phyloP scores from a whole-genome alignment of 176 grass and related monocot species.

The Oryza meyeriana region DNA sequence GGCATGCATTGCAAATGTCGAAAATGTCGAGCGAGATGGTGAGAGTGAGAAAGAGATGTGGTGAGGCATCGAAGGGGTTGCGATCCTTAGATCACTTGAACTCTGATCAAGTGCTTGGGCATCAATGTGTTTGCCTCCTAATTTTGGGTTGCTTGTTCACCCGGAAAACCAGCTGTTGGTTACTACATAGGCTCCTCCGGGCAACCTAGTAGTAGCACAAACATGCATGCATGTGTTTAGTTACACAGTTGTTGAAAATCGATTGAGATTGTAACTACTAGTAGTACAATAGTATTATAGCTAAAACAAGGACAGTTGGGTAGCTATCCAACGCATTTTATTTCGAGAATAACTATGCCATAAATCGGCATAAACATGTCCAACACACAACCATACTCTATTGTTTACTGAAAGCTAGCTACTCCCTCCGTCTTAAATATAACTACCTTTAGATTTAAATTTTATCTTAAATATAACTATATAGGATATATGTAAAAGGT shows the following conservation, averaged over 20 bases:
- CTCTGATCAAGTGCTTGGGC: neutral
- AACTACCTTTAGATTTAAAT: no score
- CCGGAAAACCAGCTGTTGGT: neutral
- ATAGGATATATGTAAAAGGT: no score
- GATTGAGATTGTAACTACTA: neutral
- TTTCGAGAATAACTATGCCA: neutral
- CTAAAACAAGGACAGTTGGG: neutral
- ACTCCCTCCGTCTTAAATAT: no score
- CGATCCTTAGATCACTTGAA: neutral
- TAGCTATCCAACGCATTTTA: neutral
- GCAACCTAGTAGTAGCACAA: neutral
- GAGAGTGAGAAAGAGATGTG: neutral
- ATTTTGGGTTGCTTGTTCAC: neutral
- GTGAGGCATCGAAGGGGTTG: slow-evolving; percentile 14
- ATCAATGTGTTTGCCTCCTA: neutral
- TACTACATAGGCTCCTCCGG: neutral
- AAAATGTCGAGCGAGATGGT: neutral
- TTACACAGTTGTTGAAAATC: neutral
- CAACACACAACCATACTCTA: neutral
- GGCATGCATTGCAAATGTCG: neutral
- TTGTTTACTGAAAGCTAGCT: neutral
- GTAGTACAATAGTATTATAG: neutral
- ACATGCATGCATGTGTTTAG: neutral
- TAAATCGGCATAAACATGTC: neutral
- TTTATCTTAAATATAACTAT: no score